Evolutionary conservation across 495 filamentous ascomycete species (phyloP), one percentile per base, ranked within the genome.

Genomic region (Penicillium mononematosum): DNA sequence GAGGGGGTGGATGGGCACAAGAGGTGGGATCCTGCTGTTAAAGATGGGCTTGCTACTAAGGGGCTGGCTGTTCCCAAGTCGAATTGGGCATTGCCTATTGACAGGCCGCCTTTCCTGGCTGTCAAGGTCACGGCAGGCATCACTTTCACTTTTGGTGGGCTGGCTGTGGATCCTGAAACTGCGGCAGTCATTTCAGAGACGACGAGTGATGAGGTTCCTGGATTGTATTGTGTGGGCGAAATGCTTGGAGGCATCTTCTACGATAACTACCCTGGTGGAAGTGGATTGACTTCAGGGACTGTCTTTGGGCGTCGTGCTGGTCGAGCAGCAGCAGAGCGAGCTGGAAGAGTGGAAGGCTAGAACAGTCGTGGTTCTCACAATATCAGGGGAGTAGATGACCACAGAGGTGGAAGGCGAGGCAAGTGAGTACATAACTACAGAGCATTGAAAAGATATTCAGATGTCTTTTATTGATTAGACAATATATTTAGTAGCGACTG

Each of bases 101-200:
- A 78, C n/a, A 60, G 75, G 61, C 69, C 65, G 2, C 84, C 84
- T 0, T 88, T 83, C 58, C 59, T 81, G 29, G 84, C 84, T 8
- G 81, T 87, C 46, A 76, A 79, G 51, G 82, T 87, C 7, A 76
- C 78, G 1, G 78, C 76, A 31, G 85, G 85, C 5, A 78, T 88
- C 45, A 87, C 84, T 0, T 88, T 87, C 60, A 87, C 84, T 0
- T 88, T 87, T 66, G 85, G 84, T 2, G 85, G 84, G 0, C 62
- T 88, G 3, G 76, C 74, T 7, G 31, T 55, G 19, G 70, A 81
- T 43, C 74, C 78, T 0, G 60, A 77, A 46, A 78, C 74, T 2
- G 72, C 78, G 5, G 72, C 65, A 12, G 74, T 85, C 5, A 59
- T 85, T 19, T 76, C 69, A 8, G 64, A 72, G n/a, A 54, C 59